A percentile compares a stretch with the other conserved stretches of the same genome.
Evolutionary conservation across 108 stramenopile species (phyloP).

Genomic region (Heterococcus sp.): DNA sequence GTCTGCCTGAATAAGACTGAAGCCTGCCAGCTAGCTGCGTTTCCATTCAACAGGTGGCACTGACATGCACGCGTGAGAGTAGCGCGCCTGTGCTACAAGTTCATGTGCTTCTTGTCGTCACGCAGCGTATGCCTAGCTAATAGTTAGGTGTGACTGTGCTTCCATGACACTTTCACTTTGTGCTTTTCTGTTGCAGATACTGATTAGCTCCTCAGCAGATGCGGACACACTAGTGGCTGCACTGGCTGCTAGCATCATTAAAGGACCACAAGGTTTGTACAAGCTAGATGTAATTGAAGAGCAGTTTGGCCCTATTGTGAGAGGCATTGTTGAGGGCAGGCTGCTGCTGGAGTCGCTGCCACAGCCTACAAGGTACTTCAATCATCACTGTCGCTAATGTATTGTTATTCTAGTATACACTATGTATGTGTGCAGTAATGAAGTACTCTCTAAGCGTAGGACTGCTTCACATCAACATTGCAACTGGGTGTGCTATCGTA

Average conservation of each 20-base stretch:
- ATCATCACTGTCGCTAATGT: too few species aligned
- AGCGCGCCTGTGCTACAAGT: too few species aligned
- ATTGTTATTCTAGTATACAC: too few species aligned
- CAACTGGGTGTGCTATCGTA: too few species aligned
- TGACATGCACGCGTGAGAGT: too few species aligned
- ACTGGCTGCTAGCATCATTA: slow-evolving; percentile 10
- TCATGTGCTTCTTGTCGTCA: too few species aligned
- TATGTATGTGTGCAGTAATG: too few species aligned
- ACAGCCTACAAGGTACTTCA: slow-evolving; percentile 7
- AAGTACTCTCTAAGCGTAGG: too few species aligned
- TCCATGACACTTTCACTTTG: neutral
- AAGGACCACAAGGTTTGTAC: slow-evolving; percentile 3
- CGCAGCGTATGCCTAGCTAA: too few species aligned
- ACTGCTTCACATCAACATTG: too few species aligned
- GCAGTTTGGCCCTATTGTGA: slow-evolving; percentile 38
- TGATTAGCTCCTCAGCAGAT: slow-evolving; percentile 20
- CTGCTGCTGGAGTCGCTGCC: slow-evolving; percentile 31
- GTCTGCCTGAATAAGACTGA: neutral
- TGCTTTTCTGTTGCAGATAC: neutral
- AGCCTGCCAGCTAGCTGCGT: too few species aligned
- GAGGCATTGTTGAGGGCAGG: slow-evolving; percentile 46
- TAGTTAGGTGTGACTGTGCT: neutral
- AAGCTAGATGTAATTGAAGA: slow-evolving; percentile 40
- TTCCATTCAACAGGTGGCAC: too few species aligned
- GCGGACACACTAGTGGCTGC: slow-evolving; percentile 35